Base-by-base conservation (phyloP, 352 stramenopile genomes). In the Elongisporangium undulatum region DNA sequence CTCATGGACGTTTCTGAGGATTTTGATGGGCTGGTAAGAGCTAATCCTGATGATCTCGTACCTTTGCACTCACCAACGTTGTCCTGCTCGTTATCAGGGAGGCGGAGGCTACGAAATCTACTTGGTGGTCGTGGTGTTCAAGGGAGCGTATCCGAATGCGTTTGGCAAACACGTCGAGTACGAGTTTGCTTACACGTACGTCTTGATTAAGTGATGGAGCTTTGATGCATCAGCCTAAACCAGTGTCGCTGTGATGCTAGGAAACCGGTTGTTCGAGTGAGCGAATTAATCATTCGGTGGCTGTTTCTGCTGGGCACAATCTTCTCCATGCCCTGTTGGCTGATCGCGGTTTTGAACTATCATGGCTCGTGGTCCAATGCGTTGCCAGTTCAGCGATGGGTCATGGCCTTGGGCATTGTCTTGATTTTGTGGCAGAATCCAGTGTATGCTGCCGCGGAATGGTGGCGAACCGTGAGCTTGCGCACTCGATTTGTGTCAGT, bases 361-460 rank as follows among this genome's bases (percentile, higher is more conserved):
- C 70, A 85, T 50, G 67, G 74, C 52, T 77, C 71, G 15, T 91
- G 82, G 78, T 64, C 61, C 26, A 54, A 76, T 52, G 58, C 89
- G 1, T 67, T 93, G 38, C 71, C 72, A 0, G 80, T 92, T 10
- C 85, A 95, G 52, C 89, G 85, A 49, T 90, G 79, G 77, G 62
- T 93, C 20, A 55, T 93, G 9, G 79, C 71, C 1, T 58, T 95
- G 22, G 81, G 84, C 15, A 57, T 89, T 48, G 82, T 90, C 52
- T 67, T 95, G 6, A 58, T 92, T n/a, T 59, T 92, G 9, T 95
- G 81, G 80, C 85, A 95, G 55, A 95, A 95, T 24, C 85, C 85
- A 10, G 77, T 92, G 17, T 89, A 89, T 49, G 74, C 78, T 8
- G 62, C 82, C 50, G 77, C 84, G 3, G 72, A 91, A 39, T 69